phyloP scores from a whole-genome alignment of 2,329 filamentous ascomycete species.

The Graphium sp. region DNA sequence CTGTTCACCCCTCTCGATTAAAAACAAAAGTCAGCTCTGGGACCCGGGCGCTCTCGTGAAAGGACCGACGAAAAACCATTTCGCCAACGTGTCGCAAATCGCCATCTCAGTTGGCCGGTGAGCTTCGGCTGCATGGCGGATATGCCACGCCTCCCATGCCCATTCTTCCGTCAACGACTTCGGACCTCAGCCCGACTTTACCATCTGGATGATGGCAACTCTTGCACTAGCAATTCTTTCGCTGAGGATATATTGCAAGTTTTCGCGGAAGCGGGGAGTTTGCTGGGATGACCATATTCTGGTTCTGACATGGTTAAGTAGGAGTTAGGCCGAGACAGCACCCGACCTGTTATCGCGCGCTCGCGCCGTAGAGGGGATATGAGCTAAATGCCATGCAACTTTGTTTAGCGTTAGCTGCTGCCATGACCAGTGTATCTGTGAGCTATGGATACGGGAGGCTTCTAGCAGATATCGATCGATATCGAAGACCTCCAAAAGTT shows the following conservation, averaged over 20 bases:
- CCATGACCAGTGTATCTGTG: slow-evolving; percentile 4
- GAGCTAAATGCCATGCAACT: slow-evolving; percentile 1
- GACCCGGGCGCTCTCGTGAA: no score
- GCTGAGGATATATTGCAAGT: slow-evolving; percentile 9
- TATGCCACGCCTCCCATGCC: no score
- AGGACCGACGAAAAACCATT: no score
- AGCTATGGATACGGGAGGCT: slow-evolving; percentile 10
- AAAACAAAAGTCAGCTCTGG: no score
- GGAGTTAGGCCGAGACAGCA: no score
- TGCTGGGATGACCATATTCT: slow-evolving; percentile 11
- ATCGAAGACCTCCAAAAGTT: slow-evolving; percentile 10
- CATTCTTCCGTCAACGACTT: slow-evolving; percentile 1
- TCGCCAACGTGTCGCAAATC: no score
- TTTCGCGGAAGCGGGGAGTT: slow-evolving; percentile 6
- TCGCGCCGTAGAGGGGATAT: no score
- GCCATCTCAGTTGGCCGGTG: no score
- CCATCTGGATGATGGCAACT: slow-evolving; percentile 3
- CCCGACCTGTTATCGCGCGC: no score
- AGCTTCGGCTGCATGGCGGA: slow-evolving; percentile 10
- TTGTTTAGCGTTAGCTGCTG: slow-evolving; percentile 1
- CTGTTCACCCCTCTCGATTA: no score
- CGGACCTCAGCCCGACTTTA: slow-evolving; percentile 2
- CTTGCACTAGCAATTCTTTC: slow-evolving; percentile 4
- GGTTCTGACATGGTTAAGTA: slow-evolving; percentile 7
- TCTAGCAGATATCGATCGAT: slow-evolving; percentile 9